Base-by-base conservation (phyloP, 2,329 filamentous ascomycete genomes). In the Calonectria hongkongensis region DNA sequence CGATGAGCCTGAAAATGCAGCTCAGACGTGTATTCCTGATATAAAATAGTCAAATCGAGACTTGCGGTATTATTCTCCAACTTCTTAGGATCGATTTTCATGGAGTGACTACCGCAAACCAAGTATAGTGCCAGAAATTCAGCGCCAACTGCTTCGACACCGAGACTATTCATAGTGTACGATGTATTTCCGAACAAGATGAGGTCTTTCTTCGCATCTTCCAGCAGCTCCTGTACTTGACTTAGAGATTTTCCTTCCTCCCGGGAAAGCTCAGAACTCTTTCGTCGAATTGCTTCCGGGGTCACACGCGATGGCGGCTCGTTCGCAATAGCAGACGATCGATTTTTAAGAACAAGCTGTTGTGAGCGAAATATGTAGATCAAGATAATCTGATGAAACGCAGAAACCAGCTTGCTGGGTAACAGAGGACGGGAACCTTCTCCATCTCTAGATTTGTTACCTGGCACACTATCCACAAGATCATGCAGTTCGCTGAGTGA, bases 1-100 rank as follows among this genome's bases (percentile, higher is more conserved):
- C 63, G 63, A 21, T 66, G 25, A 9, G 63, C 63, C 39, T 66
- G 62, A 13, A 65, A 65, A 4, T 47, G 41, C 18, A 65, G 30
- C 10, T 39, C 45, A 4, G 62, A 65, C 21, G 45, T 65, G 43
- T 65, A 41, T 27, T 48, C 27, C 8, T 65, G 62, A 27, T 65
- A 65, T 25, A 65, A 28, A 18, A 21, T 15, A 16, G 21, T 50
- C 43, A 65, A 41, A 13, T 65, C 62, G 4, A 33, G 28, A 16
- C 30, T 33, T 4, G 43, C 18, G 13, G 25, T 3, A 33, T 13
- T 7, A 18, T 15, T 9, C 16, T 33, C 50, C 13, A 28, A 51
- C 6, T 18, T 21, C 25, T 36, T 47, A 13, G 43, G 28, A 13
- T 47, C 15, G 30, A 65, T 36, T 30, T 48, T 28, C 62, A 25